phyloP scores from a whole-genome alignment of 345 rosid species.

The Aegle marmelos region DNA sequence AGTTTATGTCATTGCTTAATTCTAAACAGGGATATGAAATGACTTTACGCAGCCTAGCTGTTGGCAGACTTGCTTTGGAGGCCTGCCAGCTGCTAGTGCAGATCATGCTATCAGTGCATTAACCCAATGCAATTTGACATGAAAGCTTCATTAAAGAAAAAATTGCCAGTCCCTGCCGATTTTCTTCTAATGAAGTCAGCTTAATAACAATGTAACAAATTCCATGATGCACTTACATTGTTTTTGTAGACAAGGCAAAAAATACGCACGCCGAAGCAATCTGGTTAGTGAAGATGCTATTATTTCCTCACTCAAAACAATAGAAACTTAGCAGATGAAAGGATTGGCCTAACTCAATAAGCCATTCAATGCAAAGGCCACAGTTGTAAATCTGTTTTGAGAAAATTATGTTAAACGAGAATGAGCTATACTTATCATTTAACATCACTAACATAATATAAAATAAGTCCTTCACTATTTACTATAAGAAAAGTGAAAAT shows the following conservation, averaged over 20 bases:
- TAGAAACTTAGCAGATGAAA: background rate
- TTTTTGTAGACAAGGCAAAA: background rate
- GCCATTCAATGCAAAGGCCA: background rate
- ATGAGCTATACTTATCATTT: background rate
- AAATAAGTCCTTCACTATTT: background rate
- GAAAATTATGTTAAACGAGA: background rate
- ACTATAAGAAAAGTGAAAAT: background rate
- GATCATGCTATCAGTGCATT: conserved; percentile 46
- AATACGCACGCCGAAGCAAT: background rate
- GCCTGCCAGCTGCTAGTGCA: conserved; percentile 62
- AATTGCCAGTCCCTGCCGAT: background rate
- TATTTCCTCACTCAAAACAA: background rate
- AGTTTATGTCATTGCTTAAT: background rate
- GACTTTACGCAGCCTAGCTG: conserved; percentile 24
- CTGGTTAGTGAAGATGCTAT: background rate
- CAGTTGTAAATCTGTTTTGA: background rate
- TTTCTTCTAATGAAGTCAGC: background rate
- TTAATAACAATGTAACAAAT: background rate
- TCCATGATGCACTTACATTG: background rate
- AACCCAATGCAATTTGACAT: conserved; percentile 26
- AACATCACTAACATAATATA: background rate
- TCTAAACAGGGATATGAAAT: conserved; percentile 15
- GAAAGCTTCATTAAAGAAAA: background rate
- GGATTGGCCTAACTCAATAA: background rate
- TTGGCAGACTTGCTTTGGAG: conserved; percentile 49